Evolutionary conservation across 306 rosid genomes (phyloP), one percentile per base, ranked within the genome.

Genomic region (Erythrophleum fordii): DNA sequence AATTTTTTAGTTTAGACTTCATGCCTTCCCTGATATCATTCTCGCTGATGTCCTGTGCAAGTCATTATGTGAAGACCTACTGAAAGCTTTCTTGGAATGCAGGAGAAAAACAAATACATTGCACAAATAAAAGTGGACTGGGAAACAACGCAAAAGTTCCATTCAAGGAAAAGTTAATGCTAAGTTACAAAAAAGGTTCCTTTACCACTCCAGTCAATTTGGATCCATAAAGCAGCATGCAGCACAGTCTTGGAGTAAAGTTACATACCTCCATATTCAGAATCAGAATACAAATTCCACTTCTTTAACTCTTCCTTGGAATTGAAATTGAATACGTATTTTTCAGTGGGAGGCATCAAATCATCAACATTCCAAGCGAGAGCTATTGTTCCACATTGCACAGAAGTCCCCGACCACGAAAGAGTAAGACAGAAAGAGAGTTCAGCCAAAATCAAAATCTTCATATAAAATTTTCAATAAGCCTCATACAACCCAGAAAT

Each of bases 211-310:
- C 28, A 7, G 14, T 23, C 35, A 60, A 31, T 11, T 60, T 66
- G 18, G 49, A 37, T 5, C 42, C 34, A 31, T 31, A 31, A 4
- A 1, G 34, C 34, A 31, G 18, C n/a, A n/a, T n/a, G n/a, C n/a
- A n/a, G n/a, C 29, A 25, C 14, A 71, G 53, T 55, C 44, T 46
- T 41, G 69, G 39, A 70, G n/a, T 44, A 20, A 18, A 53, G 35
- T 37, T 25, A 20, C 44, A 16, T 84, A 87, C 99, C 98, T 88
- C 98, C 97, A 75, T 85, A 93, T 83, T 95, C 99, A 51, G 97
- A 90, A 85, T 93, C 99, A 5, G 99, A 92, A 83, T 93, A 95
- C 28, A 95, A 84, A 85, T 95, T 96, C 99, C 99, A 95, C 80
- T 76, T 95, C 79, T 86, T 89, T 35, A 95, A 68, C 79, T 95